These are phyloP conservation scores for Ophiostoma triangulosporum DNA, from an alignment of 2,329 filamentous ascomycete genomes.

Conservation along the genomic window DNA sequence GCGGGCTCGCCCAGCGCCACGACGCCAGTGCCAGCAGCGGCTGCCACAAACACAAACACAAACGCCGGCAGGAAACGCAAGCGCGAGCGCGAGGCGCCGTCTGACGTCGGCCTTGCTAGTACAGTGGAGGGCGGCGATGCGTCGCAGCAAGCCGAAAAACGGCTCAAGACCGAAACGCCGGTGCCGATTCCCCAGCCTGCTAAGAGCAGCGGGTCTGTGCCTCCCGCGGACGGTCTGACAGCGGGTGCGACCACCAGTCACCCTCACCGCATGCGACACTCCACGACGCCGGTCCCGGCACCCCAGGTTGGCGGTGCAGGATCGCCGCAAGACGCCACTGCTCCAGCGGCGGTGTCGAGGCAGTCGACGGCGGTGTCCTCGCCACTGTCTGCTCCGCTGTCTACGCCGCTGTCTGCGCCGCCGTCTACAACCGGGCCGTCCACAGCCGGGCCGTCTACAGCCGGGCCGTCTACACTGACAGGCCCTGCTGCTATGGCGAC, in stretches of 20 bases:
- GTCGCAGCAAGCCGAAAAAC: conserved; percentile 16
- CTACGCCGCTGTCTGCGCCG: no score
- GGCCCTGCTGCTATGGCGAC: not conserved
- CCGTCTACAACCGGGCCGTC: no score
- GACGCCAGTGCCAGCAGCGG: not conserved
- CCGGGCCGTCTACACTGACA: not conserved
- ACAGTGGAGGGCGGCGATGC: conserved; percentile 6
- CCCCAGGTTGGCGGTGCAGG: conserved; percentile 17
- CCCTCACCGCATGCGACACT: conserved; percentile 8
- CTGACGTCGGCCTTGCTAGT: conserved; percentile 11
- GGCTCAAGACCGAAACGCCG: conserved; percentile 26
- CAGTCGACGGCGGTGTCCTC: conserved; percentile 6
- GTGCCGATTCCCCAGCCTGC: conserved; percentile 23
- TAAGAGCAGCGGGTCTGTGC: conserved; percentile 11
- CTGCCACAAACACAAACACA: not conserved
- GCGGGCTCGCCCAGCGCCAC: not conserved
- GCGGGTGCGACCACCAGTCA: not conserved
- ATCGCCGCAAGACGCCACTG: conserved; percentile 14
- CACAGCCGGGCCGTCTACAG: no score
- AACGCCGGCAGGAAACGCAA: conserved; percentile 18
- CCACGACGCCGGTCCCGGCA: conserved; percentile 22
- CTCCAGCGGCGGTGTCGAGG: not conserved
- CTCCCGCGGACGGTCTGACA: conserved; percentile 13
- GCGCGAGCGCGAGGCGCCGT: conserved; percentile 22
- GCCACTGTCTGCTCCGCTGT: no score